phyloP scores from a whole-genome alignment of 2,329 filamentous ascomycete genomes.

The Cercospora janseana region DNA sequence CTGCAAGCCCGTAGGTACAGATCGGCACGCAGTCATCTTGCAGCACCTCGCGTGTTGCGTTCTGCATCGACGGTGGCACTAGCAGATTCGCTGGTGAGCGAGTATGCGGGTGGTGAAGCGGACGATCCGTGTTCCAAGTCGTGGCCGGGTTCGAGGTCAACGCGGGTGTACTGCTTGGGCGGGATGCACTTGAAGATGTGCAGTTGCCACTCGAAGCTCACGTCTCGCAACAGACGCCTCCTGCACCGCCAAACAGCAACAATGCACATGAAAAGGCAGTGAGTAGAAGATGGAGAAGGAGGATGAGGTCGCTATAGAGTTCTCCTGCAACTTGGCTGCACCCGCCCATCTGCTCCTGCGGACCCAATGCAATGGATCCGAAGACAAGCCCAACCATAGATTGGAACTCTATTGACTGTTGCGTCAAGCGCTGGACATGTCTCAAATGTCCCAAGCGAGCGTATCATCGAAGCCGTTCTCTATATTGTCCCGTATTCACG shows the following conservation, averaged over 20 bases:
- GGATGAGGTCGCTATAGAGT: constrained; percentile 18
- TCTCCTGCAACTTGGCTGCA: constrained; percentile 13
- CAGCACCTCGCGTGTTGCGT: too few species aligned
- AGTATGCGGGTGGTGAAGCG: too few species aligned
- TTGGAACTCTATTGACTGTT: constrained; percentile 14
- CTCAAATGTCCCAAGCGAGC: not conserved
- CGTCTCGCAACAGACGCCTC: too few species aligned
- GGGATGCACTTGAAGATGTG: too few species aligned
- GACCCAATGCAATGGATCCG: constrained; percentile 15
- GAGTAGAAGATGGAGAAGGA: not conserved
- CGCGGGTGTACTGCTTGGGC: too few species aligned
- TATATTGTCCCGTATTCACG: not conserved
- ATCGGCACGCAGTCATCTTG: too few species aligned
- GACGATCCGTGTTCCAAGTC: too few species aligned
- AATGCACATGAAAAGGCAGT: not conserved
- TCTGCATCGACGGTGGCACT: too few species aligned
- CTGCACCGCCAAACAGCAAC: not conserved
- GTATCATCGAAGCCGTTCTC: not conserved
- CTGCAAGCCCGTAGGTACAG: too few species aligned
- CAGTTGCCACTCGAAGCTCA: too few species aligned
- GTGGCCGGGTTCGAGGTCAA: too few species aligned
- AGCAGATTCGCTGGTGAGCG: too few species aligned
- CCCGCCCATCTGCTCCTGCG: constrained; percentile 7
- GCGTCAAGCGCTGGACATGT: constrained; percentile 6
- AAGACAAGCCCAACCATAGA: constrained; percentile 12